Conservation (phyloP, 1,139 yeast genomes). For the Suhomyces panamericanus region DNA sequence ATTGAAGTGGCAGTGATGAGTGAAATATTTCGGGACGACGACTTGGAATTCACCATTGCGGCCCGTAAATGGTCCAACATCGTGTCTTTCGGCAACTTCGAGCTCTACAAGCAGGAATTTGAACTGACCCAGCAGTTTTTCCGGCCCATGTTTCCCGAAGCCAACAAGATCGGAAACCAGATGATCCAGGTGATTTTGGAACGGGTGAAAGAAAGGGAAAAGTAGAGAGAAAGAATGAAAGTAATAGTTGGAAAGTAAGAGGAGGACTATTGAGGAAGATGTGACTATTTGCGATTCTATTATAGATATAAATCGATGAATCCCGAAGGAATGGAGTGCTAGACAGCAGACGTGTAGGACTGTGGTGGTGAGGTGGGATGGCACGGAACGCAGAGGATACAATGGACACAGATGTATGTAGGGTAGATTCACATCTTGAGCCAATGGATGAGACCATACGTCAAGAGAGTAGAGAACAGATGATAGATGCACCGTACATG, state of each 20-base stretch:
- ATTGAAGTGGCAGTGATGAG: conserved; percentile 69
- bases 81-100: conserved; percentile 74
- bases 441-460: no score
- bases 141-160: conserved; percentile 84
- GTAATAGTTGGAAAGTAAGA: no score
- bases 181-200: conserved; percentile 85
- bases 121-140: conserved; percentile 80
- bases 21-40: conserved; percentile 77
- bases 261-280: no score
- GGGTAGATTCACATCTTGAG: no score
- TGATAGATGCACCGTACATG: no score
- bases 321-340: neutral
- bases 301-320: conserved; percentile 2
- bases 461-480: no score
- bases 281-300: conserved; percentile 5
- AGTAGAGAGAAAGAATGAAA: no score
- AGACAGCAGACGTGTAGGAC: neutral
- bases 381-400: no score
- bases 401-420: no score
- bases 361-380: no score
- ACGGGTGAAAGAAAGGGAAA: conserved; percentile 47
- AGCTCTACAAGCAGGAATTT: conserved; percentile 68
- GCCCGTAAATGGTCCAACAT: conserved; percentile 85
- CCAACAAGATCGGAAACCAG: conserved; percentile 88
- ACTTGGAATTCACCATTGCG: conserved; percentile 79